Evolutionary conservation across 805 yeast genomes (phyloP).

Genomic region (Clavispora vitiphila): DNA sequence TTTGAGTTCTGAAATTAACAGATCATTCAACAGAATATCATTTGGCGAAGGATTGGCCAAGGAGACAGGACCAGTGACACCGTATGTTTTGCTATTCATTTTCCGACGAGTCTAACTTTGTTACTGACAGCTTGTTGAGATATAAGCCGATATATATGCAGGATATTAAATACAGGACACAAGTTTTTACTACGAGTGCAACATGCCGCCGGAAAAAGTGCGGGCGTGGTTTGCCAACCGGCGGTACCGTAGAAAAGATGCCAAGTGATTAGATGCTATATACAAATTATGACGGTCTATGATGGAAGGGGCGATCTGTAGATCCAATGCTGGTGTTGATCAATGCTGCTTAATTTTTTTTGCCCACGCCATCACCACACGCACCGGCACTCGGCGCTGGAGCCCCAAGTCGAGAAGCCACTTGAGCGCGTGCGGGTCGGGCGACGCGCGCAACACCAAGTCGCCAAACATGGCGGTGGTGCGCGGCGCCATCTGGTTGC

Average conservation of each 20-base stretch:
- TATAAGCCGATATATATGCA: neutral
- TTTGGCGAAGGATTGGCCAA: slow-evolving; percentile 76
- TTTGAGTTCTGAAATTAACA: slow-evolving; percentile 72
- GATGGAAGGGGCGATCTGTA: too few species aligned
- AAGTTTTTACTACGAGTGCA: too few species aligned
- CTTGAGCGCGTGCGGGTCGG: slow-evolving; percentile 12
- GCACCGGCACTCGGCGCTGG: slow-evolving; percentile 1
- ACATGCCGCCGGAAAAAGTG: too few species aligned
- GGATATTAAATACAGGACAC: too few species aligned
- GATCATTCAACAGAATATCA: slow-evolving; percentile 73
- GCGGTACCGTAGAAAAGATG: too few species aligned
- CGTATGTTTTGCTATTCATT: slow-evolving; percentile 20
- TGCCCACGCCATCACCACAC: neutral
- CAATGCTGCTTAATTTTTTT: slow-evolving; percentile 5
- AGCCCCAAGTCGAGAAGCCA: slow-evolving; percentile 7
- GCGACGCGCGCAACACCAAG: slow-evolving; percentile 8
- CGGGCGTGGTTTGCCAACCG: too few species aligned
- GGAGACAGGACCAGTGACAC: slow-evolving; percentile 23
- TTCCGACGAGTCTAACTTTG: neutral
- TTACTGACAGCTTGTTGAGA: slow-evolving; percentile 1
- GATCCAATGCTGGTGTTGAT: too few species aligned
- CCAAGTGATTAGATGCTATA: too few species aligned
- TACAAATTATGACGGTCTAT: too few species aligned
- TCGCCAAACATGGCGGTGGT: slow-evolving; percentile 11
- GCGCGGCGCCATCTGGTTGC: slow-evolving; percentile 7